phyloP scores from a whole-genome alignment of 495 filamentous ascomycete species.

The Lasiosphaeria hispida region DNA sequence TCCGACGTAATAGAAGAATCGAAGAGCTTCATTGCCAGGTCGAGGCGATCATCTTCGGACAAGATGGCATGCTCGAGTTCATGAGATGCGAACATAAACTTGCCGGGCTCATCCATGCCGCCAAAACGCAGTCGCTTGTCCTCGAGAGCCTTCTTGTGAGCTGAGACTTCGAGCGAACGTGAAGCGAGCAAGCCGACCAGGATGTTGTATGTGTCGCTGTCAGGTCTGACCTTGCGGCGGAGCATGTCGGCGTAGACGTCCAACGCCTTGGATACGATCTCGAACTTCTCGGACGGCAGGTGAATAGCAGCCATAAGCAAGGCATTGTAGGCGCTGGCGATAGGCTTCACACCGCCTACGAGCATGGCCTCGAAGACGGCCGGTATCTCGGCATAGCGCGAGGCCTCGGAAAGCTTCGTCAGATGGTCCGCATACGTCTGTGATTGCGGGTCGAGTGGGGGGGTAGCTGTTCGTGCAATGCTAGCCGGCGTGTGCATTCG shows the following conservation, averaged over 20 bases:
- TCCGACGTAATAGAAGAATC: slow-evolving; percentile 64
- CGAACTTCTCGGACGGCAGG: slow-evolving; percentile 66
- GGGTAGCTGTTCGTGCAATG: slow-evolving; percentile 42
- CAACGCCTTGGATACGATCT: slow-evolving; percentile 82
- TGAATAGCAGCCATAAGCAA: slow-evolving; percentile 78
- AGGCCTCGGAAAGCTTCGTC: slow-evolving; percentile 61
- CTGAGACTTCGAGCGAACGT: slow-evolving; percentile 69
- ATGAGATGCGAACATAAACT: slow-evolving; percentile 87
- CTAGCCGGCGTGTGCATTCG: slow-evolving; percentile 40
- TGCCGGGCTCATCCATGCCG: slow-evolving; percentile 79
- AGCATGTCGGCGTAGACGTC: slow-evolving; percentile 98
- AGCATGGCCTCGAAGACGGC: slow-evolving; percentile 86
- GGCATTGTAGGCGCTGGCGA: slow-evolving; percentile 83
- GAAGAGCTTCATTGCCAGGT: slow-evolving; percentile 81
- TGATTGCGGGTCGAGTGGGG: slow-evolving; percentile 54
- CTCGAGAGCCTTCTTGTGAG: slow-evolving; percentile 67
- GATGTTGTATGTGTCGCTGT: slow-evolving; percentile 81
- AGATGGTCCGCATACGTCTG: slow-evolving; percentile 72
- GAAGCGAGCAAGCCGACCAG: slow-evolving; percentile 77
- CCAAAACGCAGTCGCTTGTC: slow-evolving; percentile 76
- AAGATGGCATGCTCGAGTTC: slow-evolving; percentile 80
- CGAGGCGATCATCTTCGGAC: slow-evolving; percentile 79
- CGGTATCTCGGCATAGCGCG: slow-evolving; percentile 80
- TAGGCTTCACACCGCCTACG: slow-evolving; percentile 71
- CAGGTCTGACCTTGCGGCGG: slow-evolving; percentile 73